These are phyloP conservation scores for Botrytis porri DNA, from an alignment of 2,329 filamentous ascomycete genomes.

Conservation along the genomic window DNA sequence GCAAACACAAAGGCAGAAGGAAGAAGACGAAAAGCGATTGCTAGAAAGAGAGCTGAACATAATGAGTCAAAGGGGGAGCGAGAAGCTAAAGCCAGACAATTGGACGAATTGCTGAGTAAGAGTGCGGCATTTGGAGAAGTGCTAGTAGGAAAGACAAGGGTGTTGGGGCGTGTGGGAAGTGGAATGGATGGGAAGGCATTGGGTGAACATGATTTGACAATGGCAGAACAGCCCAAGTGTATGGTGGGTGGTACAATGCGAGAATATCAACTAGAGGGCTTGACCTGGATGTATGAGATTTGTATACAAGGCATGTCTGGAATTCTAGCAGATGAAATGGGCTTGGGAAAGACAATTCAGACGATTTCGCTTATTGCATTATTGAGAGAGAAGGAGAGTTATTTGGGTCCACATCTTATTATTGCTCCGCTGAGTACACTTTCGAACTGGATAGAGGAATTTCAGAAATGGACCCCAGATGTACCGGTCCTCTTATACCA, in stretches of 20 bases:
- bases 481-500: slow-evolving; percentile 92
- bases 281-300: slow-evolving; percentile 81
- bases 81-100: slow-evolving; percentile 56
- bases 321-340: slow-evolving; percentile 61
- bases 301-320: slow-evolving; percentile 63
- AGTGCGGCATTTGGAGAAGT: slow-evolving; percentile 61
- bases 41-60: slow-evolving; percentile 46
- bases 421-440: slow-evolving; percentile 88
- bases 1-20: slow-evolving; percentile 49
- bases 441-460: slow-evolving; percentile 95
- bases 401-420: slow-evolving; percentile 83
- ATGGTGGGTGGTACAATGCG: slow-evolving; percentile 88
- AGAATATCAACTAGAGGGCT: slow-evolving; percentile 87
- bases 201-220: slow-evolving; percentile 65
- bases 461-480: slow-evolving; percentile 81
- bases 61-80: slow-evolving; percentile 51
- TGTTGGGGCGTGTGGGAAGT: slow-evolving; percentile 59
- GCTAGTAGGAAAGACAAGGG: slow-evolving; percentile 61
- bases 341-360: slow-evolving; percentile 56
- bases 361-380: slow-evolving; percentile 62
- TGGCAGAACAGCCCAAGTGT: slow-evolving; percentile 81
- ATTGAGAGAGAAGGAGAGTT: slow-evolving; percentile 79
- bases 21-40: slow-evolving; percentile 32
- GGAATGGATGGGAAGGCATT: slow-evolving; percentile 58
- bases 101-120: slow-evolving; percentile 58